A percentile compares a stretch with the other conserved stretches of the same genome.
Evolutionary conservation across 2,329 filamentous ascomycete genomes (phyloP).

Genomic region (Paecilomyces niveus): DNA sequence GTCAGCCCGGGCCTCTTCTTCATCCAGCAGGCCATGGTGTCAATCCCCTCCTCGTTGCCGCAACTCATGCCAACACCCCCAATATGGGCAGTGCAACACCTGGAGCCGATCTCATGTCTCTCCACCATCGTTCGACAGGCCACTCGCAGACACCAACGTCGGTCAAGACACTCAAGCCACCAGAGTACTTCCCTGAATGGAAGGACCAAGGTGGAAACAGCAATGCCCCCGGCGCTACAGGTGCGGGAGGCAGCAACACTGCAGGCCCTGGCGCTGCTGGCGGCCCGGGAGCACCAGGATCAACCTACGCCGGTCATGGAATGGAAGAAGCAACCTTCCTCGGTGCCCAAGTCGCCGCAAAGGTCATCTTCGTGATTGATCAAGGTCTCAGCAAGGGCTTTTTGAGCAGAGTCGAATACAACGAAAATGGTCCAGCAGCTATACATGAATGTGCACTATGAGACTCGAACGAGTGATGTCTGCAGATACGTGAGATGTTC

Average conservation of each 20-base stretch:
- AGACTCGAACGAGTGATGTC: constrained; percentile 1
- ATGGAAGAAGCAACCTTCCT: constrained; percentile 81
- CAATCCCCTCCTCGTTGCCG: constrained; percentile 86
- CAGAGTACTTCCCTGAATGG: constrained; percentile 87
- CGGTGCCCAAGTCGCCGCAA: constrained; percentile 78
- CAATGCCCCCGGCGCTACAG: constrained; percentile 25
- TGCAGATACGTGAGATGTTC: background rate
- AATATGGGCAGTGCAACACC: constrained; percentile 28
- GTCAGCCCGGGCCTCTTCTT: constrained; percentile 44
- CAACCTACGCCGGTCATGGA: constrained; percentile 29
- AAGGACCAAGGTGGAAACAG: constrained; percentile 54
- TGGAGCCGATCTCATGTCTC: constrained; percentile 25
- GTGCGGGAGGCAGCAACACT: constrained; percentile 8
- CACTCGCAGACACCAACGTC: constrained; percentile 73
- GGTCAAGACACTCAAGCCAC: constrained; percentile 70
- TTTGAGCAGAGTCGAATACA: constrained; percentile 62
- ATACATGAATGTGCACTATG: constrained; percentile 51
- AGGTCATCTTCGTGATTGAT: constrained; percentile 64
- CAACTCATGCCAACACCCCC: constrained; percentile 52
- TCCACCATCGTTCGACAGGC: constrained; percentile 51
- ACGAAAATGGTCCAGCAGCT: constrained; percentile 57
- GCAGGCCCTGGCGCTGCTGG: constrained; percentile 36
- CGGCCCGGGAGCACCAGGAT: constrained; percentile 13
- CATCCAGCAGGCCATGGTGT: constrained; percentile 57
- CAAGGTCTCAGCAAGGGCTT: constrained; percentile 61